Evolutionary conservation across 78 protist species (phyloP), one percentile per base, ranked within the genome.

Genomic region (Dictyostelium citrinum): DNA sequence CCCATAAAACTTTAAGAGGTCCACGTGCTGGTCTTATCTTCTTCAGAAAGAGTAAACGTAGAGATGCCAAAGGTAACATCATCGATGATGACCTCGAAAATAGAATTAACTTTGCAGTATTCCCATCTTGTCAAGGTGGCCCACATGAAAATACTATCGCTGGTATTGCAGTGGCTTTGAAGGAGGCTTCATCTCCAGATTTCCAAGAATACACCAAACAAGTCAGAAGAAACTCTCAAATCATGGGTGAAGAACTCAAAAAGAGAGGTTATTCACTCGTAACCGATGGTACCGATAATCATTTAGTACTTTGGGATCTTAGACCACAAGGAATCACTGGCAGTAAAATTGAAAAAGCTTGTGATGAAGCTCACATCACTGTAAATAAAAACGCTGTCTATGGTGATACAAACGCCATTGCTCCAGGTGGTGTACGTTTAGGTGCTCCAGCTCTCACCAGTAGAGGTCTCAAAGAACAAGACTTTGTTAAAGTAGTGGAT

Each of bases 1-100:
- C 99, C 35, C 99, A 99, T 98, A 99, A 99, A 98, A 95, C 99
- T 2, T 93, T 99, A 16, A 97, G 99, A 39, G 99, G 99, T 2
- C 99, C 99, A 64, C 96, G 99, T 22, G 97, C 99, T 24, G 99
- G 99, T 68, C 78, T 99, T 58, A 99, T 99, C 96, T 99, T 99
- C 95, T 99, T 22, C 98, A 82, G 99, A 81, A 98, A 97, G 96
- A 97, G 58, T 24, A 75, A 82, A 49, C 64, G 78, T 39, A 79
- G 22, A 55, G 90, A 24, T 46, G 90, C 79, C n/a, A 86, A 81
- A 22, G 90, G 91, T 22, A 85, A 84, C 22, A 31, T 91, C 49
- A 94, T 88, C 70, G 90, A 88, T 74, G 90, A 82, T 49, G 97
- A 83, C 45, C 74, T 97, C 17, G 98, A 95, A 84, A 79, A 80